phyloP scores from a whole-genome alignment of 2,329 filamentous ascomycete genomes.

The Epichloe gansuensis region DNA sequence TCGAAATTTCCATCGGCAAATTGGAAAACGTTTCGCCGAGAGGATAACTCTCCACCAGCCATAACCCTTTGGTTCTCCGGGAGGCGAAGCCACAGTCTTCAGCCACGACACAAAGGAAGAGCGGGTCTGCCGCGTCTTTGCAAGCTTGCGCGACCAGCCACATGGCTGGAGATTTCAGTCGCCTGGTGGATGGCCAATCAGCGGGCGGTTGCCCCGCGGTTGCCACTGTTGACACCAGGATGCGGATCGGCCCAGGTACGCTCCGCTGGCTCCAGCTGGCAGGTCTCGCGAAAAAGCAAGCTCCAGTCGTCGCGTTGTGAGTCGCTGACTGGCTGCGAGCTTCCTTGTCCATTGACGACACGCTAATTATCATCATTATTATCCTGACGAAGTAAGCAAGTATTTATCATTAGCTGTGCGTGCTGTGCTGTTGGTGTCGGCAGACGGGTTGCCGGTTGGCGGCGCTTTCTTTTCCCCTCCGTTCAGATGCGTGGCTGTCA shows the following conservation, averaged over 20 bases:
- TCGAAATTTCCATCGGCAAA: slow-evolving; percentile 15
- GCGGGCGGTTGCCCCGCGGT: slow-evolving; percentile 41
- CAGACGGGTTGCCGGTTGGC: too few relatives aligned
- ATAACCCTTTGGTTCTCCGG: not conserved
- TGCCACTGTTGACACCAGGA: slow-evolving; percentile 37
- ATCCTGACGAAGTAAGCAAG: not conserved
- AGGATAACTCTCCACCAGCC: not conserved
- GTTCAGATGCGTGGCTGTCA: not conserved
- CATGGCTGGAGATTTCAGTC: slow-evolving; percentile 12
- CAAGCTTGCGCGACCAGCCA: slow-evolving; percentile 16
- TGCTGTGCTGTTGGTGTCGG: not conserved
- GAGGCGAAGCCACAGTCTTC: not conserved
- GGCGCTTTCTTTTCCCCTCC: not conserved
- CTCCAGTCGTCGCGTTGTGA: slow-evolving; percentile 12
- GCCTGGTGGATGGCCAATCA: slow-evolving; percentile 28
- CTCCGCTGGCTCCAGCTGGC: slow-evolving; percentile 4
- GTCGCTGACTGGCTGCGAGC: slow-evolving; percentile 6
- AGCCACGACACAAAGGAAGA: slow-evolving; percentile 11
- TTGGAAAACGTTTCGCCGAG: slow-evolving; percentile 16
- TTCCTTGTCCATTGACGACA: slow-evolving; percentile 3
- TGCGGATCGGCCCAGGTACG: slow-evolving; percentile 10
- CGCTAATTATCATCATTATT: not conserved
- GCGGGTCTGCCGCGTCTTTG: slow-evolving; percentile 1
- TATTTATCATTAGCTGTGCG: not conserved
- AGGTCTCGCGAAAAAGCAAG: slow-evolving; percentile 4